Evolutionary conservation across 371 early-diverging fungal species (phyloP), one percentile per base, ranked within the genome.

Genomic region (Zychaea mexicana): DNA sequence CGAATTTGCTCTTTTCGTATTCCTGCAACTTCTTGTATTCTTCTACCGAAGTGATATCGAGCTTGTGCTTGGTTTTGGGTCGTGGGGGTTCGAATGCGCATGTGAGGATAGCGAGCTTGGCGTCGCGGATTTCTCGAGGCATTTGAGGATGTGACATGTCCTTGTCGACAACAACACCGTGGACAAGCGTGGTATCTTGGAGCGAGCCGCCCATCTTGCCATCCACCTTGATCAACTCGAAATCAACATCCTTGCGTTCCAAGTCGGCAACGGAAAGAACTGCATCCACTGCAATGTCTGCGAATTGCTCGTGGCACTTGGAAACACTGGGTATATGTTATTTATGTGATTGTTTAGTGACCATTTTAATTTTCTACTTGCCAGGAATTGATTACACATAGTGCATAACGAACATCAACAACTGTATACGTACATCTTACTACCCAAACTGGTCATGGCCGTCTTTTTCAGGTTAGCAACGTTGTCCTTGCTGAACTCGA

Each of bases 31-130:
- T 93, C 77, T 96, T 88, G 86, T 94, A 99, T 81, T 99, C 99
- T 74, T 98, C 98, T 26, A 96, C 98, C 12, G 92, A 92, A 21
- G 93, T 93, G 72, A 99, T 98, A 69, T 98, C 96, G 56, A 99
- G 87, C 87, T 96, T 96, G 79, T 99, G 99, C 92, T 99, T 99
- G 72, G 98, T 99, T 89, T 99, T 99, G 73, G 99, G 97, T 88
- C 99, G 99, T 66, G 99, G 99, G 54, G 99, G 99, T 88, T 99
- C 99, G 79, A 99, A 99, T 33, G 99, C 98, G 84, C 99, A 99
- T 36, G 98, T 99, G 38, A 99, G 81, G 65, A 99, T 95, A 42
- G 99, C 99, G 69, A 99, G 93, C 81, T 93, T 94, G 75, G 97
- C 99, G 77, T 99, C 92, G 60, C 86, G 83, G 63, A 99, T 86